Evolutionary conservation across 164 flowering plant species (phyloP), one percentile per base, ranked within the genome.

Genomic region (Macadamia tetraphylla): DNA sequence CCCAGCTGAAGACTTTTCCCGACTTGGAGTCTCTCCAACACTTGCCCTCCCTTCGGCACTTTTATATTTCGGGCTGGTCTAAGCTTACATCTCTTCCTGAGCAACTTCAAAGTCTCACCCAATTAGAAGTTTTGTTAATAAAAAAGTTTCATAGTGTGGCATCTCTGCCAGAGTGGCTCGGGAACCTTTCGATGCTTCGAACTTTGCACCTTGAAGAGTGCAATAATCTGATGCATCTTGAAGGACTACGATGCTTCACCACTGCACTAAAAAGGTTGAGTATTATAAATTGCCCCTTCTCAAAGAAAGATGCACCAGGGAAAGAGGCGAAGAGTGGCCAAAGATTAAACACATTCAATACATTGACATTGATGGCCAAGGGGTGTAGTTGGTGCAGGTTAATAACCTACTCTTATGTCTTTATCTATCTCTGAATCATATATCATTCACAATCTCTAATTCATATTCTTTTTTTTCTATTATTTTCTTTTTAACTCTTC

Each of bases 51-150:
- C 64, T 67, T 29, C 11, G n/a, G 29, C 17, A 2, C 1, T 9
- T 29, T 46, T 4, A 1, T 6, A 29, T 67, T 12, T 0, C 8
- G 30, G 70, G 70, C 40, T 67, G 70, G 64, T 29, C 57, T 13
- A 46, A 67, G 58, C 70, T 67, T 29, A 48, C 29, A 29, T 44
- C 70, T 60, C 44, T 67, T 29, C 70, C 70, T 30, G 44, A 67
- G 3, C 58, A 67, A 46, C 46, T 67, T 30, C 64, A 67, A 49
- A 29, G 48, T 44, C 56, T 67, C 7, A 44, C 64, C 7, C 29
- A 52, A 9, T 53, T 67, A 0, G 9, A 0, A 30, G 0, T 0
- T 2, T 13, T 67, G 42, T 0, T 0, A 0, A 59, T 67, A 15
- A 0, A 0, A 30, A 1, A 9, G 0, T 67, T 44, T 30, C 44